Evolutionary conservation across 768 basidiomycete genomes (phyloP).

Genomic region (Mycena sanguinolenta): DNA sequence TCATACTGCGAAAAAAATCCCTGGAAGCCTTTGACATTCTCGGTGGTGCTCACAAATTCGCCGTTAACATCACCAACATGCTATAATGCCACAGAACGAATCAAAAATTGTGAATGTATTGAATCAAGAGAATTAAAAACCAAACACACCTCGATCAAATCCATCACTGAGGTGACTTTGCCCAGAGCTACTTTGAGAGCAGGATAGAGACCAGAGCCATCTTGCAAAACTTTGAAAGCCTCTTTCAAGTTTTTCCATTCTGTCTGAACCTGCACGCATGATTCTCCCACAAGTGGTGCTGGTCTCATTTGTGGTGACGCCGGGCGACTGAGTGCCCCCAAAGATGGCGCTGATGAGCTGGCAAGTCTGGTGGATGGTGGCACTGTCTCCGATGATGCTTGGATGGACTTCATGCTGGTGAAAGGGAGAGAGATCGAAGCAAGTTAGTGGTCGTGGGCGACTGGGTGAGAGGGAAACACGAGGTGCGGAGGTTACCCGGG

Average conservation of each 20-base stretch:
- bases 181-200: not conserved
- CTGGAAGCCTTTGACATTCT: conserved; percentile 1
- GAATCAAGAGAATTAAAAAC: not conserved
- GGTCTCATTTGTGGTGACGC: not conserved
- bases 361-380: not conserved
- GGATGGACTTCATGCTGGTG: no score
- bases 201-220: not conserved
- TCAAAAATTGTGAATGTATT: not conserved
- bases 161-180: conserved; percentile 5
- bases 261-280: not conserved
- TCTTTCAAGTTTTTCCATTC: conserved; percentile 1
- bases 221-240: not conserved
- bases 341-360: no score
- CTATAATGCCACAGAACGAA: not conserved
- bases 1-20: not conserved
- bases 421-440: no score
- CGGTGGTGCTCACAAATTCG: conserved; percentile 1
- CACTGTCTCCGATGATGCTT: not conserved
- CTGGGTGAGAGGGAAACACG: no score
- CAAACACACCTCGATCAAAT: conserved; percentile 8
- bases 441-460: no score
- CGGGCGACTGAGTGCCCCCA: not conserved
- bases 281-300: not conserved
- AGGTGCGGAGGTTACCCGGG: no score
- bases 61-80: conserved; percentile 5